A percentile compares a stretch with the other conserved stretches of the same genome.
phyloP scores from a whole-genome alignment of 106 monocot genomes.

The Triglochin maritima region DNA sequence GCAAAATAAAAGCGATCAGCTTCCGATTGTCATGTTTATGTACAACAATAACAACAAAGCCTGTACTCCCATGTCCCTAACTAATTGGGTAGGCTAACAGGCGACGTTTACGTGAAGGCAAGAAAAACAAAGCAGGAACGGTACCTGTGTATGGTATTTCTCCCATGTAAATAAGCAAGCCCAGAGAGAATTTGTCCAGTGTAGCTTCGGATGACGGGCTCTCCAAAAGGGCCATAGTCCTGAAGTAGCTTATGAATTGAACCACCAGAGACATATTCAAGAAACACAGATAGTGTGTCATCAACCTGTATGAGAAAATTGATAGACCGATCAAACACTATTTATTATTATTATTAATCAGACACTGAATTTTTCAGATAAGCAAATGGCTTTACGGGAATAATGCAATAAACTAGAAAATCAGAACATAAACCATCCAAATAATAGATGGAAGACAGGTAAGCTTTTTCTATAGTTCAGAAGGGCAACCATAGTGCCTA shows the following conservation, averaged over 20 bases:
- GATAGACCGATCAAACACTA: background rate
- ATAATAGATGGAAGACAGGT: no score
- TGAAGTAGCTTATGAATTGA: slow-evolving; percentile 90
- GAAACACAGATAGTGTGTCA: slow-evolving; percentile 71
- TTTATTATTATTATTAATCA: background rate
- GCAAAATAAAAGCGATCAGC: slow-evolving; percentile 2
- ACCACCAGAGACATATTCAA: slow-evolving; percentile 94
- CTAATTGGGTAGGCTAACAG: no score
- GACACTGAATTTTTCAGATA: background rate
- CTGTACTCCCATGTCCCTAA: no score
- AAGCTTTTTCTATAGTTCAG: no score
- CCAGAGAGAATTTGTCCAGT: slow-evolving; percentile 83
- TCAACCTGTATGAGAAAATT: slow-evolving; percentile 43
- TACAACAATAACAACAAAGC: background rate
- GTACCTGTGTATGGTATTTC: slow-evolving; percentile 83
- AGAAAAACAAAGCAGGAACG: background rate
- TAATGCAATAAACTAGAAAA: no score
- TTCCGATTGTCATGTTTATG: background rate
- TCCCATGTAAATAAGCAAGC: slow-evolving; percentile 84
- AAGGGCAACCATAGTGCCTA: no score
- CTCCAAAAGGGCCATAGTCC: slow-evolving; percentile 85
- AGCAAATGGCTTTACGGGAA: background rate
- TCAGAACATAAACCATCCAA: no score
- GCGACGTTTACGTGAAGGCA: no score
- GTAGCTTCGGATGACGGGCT: slow-evolving; percentile 78